Evolutionary conservation across 2,329 filamentous ascomycete species (phyloP), one percentile per base, ranked within the genome.

Genomic region (Aspergillus sp.): DNA sequence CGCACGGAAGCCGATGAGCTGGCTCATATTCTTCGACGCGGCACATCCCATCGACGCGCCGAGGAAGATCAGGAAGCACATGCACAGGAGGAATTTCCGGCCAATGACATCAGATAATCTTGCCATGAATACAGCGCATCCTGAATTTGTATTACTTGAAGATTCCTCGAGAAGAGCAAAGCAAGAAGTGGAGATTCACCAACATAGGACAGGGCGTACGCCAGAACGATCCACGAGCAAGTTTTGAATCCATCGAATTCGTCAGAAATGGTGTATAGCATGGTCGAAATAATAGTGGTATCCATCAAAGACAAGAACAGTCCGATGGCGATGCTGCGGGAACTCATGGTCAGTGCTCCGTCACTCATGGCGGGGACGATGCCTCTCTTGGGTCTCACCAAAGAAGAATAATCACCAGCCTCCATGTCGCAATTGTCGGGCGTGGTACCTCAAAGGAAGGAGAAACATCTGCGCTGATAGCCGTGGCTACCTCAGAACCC

Each of bases 211-310:
- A 55, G 23, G 42, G 57, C 55, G 51, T 55, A 59, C 5, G 51
- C 41, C 19, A 59, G 42, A 8, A 59, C 50, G 3, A 59, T 54
- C 57, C 57, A 59, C 6, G 57, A 54, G 15, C 17, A 59, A 1
- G 7, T 19, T 39, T 48, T 27, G 21, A 59, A 59, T 17, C 51
- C 57, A 19, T 42, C 50, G 21, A 59, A 59, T 30, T 59, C 57
- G 27, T 59, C 57, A 23, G 57, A 59, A 13, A 59, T 59, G 3
- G 57, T 55, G 51, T 59, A 59, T 25, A 59, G 51, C 50, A 54
- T 59, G 25, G 57, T 59, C 42, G 51, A 59, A 25, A 59, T 32
- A 15, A 59, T 59, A 19, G 57, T 59, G 21, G 38, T 56, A 52
- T 53, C 53, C 58, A 56, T 56, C 17, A 53, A 41, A 6, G 58